Conservation (phyloP, 2,329 filamentous ascomycete species). For the Harringtonia lauricola region DNA sequence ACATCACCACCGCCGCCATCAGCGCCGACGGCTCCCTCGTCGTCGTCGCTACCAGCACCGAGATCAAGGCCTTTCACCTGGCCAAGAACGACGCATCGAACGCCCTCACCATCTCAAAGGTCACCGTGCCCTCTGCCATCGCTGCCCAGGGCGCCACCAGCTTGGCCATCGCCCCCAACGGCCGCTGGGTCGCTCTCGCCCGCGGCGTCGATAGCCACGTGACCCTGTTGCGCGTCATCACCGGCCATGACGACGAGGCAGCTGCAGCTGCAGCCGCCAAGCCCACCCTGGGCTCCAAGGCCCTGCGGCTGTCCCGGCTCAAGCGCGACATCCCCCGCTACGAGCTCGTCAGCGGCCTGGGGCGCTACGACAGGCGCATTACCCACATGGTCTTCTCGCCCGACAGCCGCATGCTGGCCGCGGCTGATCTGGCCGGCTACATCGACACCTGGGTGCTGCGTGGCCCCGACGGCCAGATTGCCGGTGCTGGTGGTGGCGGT, state of each 20-base stretch:
- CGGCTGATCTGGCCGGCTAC: constrained; percentile 72
- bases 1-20: constrained; percentile 60
- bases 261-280: neutral
- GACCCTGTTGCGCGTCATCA: constrained; percentile 36
- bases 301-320: constrained; percentile 33
- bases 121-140: constrained; percentile 50
- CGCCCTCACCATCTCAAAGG: constrained; percentile 55
- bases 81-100: too few species aligned
- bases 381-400: constrained; percentile 66
- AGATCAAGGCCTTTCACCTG: constrained; percentile 69
- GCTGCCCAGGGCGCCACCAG: constrained; percentile 54
- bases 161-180: constrained; percentile 59
- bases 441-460: constrained; percentile 77
- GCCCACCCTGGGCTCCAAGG: constrained; percentile 23
- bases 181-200: constrained; percentile 53
- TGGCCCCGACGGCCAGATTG: constrained; percentile 34
- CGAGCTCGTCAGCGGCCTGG: constrained; percentile 52
- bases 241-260: constrained; percentile 12
- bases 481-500: constrained; percentile 13
- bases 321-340: constrained; percentile 40
- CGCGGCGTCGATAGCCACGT: constrained; percentile 7
- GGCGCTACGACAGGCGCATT: constrained; percentile 67
- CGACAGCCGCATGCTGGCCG: constrained; percentile 68
- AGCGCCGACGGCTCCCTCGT: constrained; percentile 63
- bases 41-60: constrained; percentile 61